Evolutionary conservation across 139 green algal genomes (phyloP), one percentile per base, ranked within the genome.

Genomic region (Monoraphidium neglectum): DNA sequence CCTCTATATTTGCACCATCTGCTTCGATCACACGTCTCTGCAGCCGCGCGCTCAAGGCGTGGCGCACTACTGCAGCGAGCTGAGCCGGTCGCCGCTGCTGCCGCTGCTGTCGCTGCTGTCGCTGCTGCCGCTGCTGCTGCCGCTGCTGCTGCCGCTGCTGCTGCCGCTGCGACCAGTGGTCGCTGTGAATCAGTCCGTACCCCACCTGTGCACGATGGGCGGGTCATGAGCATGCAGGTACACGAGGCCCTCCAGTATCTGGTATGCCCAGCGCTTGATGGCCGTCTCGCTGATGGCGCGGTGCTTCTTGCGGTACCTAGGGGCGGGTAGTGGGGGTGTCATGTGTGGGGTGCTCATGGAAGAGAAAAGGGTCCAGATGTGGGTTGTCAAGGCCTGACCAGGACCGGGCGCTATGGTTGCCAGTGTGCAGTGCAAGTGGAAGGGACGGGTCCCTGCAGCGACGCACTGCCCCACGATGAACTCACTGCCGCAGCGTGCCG

Each of bases 221-320:
- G 86, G 86, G 26, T 85, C 89, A 84, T 97, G 93, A 18, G 91
- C 93, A 71, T 99, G 95, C 68, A 98, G 88, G 80, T 98, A 98
- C n/a, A 98, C 85, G 35, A 99, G 85, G 10, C 95, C 95, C 60
- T 91, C 90, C 66, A 99, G 84, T 38, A 99, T 98, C 80, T 98
- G 94, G 82, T 93, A 95, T 2, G 92, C 93, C 95, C 95, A 99
- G 30, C 89, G 86, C 84, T 97, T 97, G 61, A 96, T 77, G 43
- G 93, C 91, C 61, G 65, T 69, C 13, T 84, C 47, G 57, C 79
- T 83, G 35, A 83, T 78, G 43, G 56, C 43, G 59, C 73, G 77
- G 63, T 80, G 76, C 24, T 77, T 74, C 47, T 81, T 81, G 49
- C 94, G 90, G 77, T 98, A 98, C 83, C 89, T 94, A n/a, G n/a